Base-by-base conservation (phyloP, 768 basidiomycete genomes). In the Cystofilobasidium capitatum region DNA sequence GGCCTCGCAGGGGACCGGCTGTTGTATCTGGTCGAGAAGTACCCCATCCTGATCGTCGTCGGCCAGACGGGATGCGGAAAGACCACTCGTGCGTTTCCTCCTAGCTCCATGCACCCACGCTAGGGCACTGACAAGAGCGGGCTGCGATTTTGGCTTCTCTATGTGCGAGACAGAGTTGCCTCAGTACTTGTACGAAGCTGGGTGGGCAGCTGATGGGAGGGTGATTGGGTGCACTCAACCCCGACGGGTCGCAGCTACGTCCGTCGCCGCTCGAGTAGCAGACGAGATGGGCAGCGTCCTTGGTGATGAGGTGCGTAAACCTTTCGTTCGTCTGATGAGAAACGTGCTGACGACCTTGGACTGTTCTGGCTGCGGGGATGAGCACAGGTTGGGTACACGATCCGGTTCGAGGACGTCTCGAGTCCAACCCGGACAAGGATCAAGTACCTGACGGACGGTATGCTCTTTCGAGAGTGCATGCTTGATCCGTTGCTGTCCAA, bases 61-160 rank as follows among this genome's bases (percentile, higher is more conserved):
- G 94, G 89, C 12, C 76, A 97, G 73, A 98, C 96, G 0, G 96
- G 96, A 3, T 96, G 89, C 67, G 96, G 96, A 55, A 98, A 99
- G 79, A 94, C 92, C 9, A 99, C 94, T 71, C 94, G 92, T 94
- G 71, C 76, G 88, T 58, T 22, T 42, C 24, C 17, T 16, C 37
- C 49, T 40, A 0, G 26, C 20, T 42, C 20, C n/a, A 36, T 7
- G 26, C 42, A 20, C 20, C 29, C 58, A 5, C 20, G 3, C 33
- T 17, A 3, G 35, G 0, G 16, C 17, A n/a, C 58, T 35, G 10
- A 36, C 58, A 36, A 31, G 12, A 20, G 39, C 26, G 3, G 22
- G 22, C 54, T 20, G 31, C 24, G 40, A 69, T 70, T 10, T 37
- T 37, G 58, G 12, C 58, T 49, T 13, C 20, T n/a, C 24, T 57